Base-by-base conservation (phyloP, 2,329 filamentous ascomycete species). In the Claviceps capensis region DNA sequence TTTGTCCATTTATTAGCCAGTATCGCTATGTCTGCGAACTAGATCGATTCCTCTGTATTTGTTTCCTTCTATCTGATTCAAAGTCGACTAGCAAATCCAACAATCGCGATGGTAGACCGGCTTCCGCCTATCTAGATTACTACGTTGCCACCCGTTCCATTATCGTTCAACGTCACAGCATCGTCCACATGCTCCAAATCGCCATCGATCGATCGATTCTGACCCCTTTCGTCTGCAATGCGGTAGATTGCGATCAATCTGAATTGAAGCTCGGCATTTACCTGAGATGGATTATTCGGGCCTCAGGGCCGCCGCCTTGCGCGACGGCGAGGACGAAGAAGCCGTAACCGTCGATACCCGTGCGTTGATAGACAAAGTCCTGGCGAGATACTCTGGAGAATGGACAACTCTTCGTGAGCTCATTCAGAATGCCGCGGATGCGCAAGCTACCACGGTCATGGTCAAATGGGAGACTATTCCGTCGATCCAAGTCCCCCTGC, bases 371-470 rank as follows among this genome's bases (percentile, higher is more conserved):
- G 94, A 97, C 72, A 98, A 98, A 69, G 91, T 98, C 11, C 78
- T 98, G 48, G 93, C 93, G 9, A 79, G 93, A 63, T 98, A 98
- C 66, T 95, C 90, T 2, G 91, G 93, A 61, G 94, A 98, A 73
- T 96, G 91, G 84, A 89, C 81, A 5, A 86, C 79, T 8, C 72
- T 98, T 17, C 82, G 93, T 73, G 93, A 98, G 67, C 82, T 98
- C 55, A 89, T 98, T 45, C 93, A 98, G 64, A 98, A 98, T 65
- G 93, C 93, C n/a, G 91, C 93, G 57, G 93, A 98, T 72, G 93
- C 93, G 22, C 87, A 90, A 63, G 93, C 93, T 47, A 86, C 83
- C 16, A 90, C 82, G 52, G 91, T 97, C 59, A 86, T 81, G 46
- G 88, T 98, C 64, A 90, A 86, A 61, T 95, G 93, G 74, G 91